Base-by-base conservation (phyloP, 106 monocot species). In the Apostasia shenzhenica region DNA sequence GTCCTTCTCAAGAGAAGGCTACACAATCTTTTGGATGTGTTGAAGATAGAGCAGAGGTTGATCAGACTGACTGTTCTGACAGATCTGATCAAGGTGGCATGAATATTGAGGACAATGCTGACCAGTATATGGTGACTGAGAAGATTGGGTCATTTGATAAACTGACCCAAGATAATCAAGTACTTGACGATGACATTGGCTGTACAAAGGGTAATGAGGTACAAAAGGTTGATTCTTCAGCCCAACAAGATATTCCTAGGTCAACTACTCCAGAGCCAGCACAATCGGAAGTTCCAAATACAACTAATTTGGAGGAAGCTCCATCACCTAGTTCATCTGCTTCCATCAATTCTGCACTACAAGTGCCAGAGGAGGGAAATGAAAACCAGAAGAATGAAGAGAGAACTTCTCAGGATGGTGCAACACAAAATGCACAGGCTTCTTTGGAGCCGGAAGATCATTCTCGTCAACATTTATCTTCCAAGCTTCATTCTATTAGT, bases 401-500 rank as follows among this genome's bases (percentile, higher is more conserved):
- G 58, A 76, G 68, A 41, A 45, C 47, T 67, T 71, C 63, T 73
- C 77, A 84, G 68, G 71, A 77, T 61, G 59, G 26, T 46, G 70
- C 41, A 54, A 73, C 77, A 68, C 82, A 79, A 80, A 82, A 71
- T 67, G 53, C 47, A 8, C 63, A 81, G 53, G 72, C 4, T 57
- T 73, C 77, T 42, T 58, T 56, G 44, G 81, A 75, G 79, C 55
- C 74, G 51, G 77, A 81, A 74, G 81, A 87, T 63, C 12, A 48
- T 67, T 57, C 61, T 14, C 43, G 76, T 50, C 72, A 79, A 44
- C 9, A 13, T 58, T 48, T 74, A 57, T 59, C 73, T 68, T 54
- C 73, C 6, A 76, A 79, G 38, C 61, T 71, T 8, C 53, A 84
- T 47, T 63, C 92, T 12, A 82, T 90, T 0, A 85, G 70, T 90